Conservation (phyloP, 202 grass and related monocot species). For the Hordeum pubiflorum region DNA sequence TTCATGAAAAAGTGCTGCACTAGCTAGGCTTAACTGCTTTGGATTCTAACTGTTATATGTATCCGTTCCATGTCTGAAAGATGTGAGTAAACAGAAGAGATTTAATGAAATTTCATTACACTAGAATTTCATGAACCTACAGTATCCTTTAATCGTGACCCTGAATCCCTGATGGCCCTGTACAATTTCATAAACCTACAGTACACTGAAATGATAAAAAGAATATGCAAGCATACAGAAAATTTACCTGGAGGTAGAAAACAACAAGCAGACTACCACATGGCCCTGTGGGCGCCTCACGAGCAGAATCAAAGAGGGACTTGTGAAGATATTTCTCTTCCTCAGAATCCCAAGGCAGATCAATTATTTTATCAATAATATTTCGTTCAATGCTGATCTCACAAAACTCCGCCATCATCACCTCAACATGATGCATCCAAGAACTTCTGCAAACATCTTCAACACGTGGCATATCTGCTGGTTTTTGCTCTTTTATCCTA, state of each 20-base stretch:
- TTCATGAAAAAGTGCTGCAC: neutral
- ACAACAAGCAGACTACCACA: conserved; percentile 84
- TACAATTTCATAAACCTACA: no score
- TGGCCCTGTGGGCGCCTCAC: conserved; percentile 48
- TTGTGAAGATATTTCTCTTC: conserved; percentile 89
- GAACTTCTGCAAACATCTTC: conserved; percentile 27
- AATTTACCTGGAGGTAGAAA: conserved; percentile 85
- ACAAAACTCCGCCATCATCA: conserved; percentile 72
- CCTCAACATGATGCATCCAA: conserved; percentile 59
- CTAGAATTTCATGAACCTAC: neutral
- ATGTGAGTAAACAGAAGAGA: conserved; percentile 17
- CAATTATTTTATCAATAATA: conserved; percentile 75
- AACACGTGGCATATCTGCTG: conserved; percentile 26
- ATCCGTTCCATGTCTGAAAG: neutral
- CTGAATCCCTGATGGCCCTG: neutral
- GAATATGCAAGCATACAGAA: conserved; percentile 18
- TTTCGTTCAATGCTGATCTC: conserved; percentile 63
- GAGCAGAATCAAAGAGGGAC: conserved; percentile 58
- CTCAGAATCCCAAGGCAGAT: conserved; percentile 80
- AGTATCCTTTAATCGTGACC: neutral
- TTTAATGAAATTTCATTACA: neutral
- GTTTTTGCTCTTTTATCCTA: conserved; percentile 53
- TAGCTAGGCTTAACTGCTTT: neutral
- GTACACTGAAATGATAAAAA: neutral
- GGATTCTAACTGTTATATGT: neutral